Conservation (phyloP, 768 basidiomycete genomes). For the Podaxis pistillaris region DNA sequence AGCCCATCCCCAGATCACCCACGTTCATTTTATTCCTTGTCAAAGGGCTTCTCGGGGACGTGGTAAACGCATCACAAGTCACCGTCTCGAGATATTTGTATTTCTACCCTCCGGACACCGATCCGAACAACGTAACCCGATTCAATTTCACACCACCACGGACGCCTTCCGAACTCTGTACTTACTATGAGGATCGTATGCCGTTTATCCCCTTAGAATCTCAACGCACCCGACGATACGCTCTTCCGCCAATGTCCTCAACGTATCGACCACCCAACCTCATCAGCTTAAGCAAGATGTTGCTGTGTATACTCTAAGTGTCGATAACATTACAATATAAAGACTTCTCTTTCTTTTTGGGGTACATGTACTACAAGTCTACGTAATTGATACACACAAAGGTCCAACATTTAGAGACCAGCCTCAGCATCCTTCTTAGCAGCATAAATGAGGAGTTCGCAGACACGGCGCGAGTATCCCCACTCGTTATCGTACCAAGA, state of each 20-base stretch:
- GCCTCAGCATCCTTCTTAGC: constrained; percentile 66
- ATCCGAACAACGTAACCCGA: not conserved
- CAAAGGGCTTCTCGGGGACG: not conserved
- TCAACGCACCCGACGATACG: not conserved
- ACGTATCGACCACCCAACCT: no score
- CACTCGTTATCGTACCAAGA: constrained; percentile 96
- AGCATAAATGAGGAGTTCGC: constrained; percentile 81
- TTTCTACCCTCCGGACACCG: not conserved
- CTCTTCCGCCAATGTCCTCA: not conserved
- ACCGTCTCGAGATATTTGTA: not conserved
- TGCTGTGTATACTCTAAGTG: constrained; percentile 3
- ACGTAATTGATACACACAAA: not conserved
- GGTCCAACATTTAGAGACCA: constrained; percentile 22
- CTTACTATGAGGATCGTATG: no score
- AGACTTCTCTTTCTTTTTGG: constrained; percentile 6
- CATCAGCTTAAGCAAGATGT: not conserved
- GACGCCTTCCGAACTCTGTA: no score
- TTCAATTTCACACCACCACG: no score
- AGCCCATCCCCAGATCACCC: not conserved
- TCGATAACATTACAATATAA: constrained; percentile 11
- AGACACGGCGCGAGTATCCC: constrained; percentile 92
- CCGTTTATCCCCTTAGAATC: no score
- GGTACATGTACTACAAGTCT: not conserved
- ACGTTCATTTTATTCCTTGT: not conserved
- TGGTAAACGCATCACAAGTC: not conserved